phyloP scores from a whole-genome alignment of 2,329 filamentous ascomycete species.

The Colletotrichum filicis region DNA sequence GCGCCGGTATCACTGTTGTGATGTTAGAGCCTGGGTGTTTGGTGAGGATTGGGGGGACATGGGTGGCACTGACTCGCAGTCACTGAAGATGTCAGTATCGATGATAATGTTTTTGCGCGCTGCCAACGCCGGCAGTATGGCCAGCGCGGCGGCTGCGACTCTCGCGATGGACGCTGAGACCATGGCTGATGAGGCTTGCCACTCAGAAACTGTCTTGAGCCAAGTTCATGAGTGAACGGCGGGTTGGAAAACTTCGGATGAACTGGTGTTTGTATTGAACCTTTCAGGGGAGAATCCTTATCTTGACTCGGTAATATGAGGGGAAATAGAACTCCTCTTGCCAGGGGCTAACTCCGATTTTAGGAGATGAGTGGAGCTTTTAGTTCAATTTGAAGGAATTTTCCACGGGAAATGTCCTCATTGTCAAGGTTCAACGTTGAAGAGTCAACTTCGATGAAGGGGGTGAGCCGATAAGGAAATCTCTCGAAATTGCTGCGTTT shows the following conservation, averaged over 20 bases:
- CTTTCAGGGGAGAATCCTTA: background rate
- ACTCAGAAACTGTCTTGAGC: background rate
- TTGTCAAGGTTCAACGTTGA: background rate
- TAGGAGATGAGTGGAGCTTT: background rate
- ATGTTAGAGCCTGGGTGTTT: background rate
- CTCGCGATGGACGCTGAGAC: background rate
- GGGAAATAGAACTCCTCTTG: background rate
- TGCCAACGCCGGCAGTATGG: background rate
- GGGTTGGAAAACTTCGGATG: background rate
- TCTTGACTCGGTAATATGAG: background rate
- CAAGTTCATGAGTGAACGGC: background rate
- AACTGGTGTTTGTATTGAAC: background rate
- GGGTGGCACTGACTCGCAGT: constrained; percentile 53
- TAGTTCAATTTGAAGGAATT: background rate
- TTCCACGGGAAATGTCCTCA: background rate
- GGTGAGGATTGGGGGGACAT: background rate
- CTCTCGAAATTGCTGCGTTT: background rate
- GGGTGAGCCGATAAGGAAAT: background rate
- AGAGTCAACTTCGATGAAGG: background rate
- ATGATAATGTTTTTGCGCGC: constrained; percentile 52
- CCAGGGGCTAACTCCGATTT: background rate
- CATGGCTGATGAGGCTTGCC: background rate
- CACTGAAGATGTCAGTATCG: constrained; percentile 59
- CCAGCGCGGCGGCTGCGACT: background rate
- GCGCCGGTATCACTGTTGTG: constrained; percentile 51